Evolutionary conservation across 2,329 filamentous ascomycete species (phyloP).

Genomic region (Albophoma yamanashiensis): DNA sequence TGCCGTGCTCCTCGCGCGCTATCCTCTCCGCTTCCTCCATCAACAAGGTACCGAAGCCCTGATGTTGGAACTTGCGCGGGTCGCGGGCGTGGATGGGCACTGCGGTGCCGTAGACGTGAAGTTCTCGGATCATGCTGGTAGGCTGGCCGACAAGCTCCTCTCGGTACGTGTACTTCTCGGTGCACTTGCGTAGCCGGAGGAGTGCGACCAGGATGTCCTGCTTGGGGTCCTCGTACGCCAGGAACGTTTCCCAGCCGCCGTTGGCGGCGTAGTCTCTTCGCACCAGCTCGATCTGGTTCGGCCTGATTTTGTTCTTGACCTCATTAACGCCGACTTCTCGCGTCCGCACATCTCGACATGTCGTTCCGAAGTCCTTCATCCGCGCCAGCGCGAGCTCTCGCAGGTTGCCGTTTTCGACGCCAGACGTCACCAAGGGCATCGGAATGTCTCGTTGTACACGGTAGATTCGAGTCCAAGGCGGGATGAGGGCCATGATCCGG

Average conservation of each 20-base stretch:
- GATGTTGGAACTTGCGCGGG: constrained; percentile 95
- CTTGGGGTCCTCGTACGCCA: constrained; percentile 96
- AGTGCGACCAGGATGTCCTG: constrained; percentile 95
- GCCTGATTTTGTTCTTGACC: constrained; percentile 96
- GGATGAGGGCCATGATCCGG: constrained; percentile 87
- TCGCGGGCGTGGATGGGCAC: constrained; percentile 96
- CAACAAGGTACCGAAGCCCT: constrained; percentile 87
- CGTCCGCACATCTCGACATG: constrained; percentile 90
- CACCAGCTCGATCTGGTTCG: constrained; percentile 91
- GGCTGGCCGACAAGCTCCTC: constrained; percentile 77
- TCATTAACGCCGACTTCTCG: constrained; percentile 97
- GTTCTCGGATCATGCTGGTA: constrained; percentile 82
- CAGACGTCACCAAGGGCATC: constrained; percentile 98
- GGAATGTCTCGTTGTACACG: constrained; percentile 97
- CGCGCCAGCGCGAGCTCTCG: constrained; percentile 87
- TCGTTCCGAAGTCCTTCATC: constrained; percentile 98
- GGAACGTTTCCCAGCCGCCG: constrained; percentile 95
- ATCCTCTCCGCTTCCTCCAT: constrained; percentile 99
- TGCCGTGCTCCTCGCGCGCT: constrained; percentile 86
- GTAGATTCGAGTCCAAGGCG: constrained; percentile 97
- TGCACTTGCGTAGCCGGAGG: constrained; percentile 82
- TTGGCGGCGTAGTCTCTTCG: constrained; percentile 91
- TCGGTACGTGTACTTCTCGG: constrained; percentile 82
- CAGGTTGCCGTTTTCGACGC: constrained; percentile 94
- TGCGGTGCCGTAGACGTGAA: constrained; percentile 94